Evolutionary conservation across 2,329 filamentous ascomycete genomes (phyloP), one percentile per base, ranked within the genome.

Genomic region (Penicillium thymicola): DNA sequence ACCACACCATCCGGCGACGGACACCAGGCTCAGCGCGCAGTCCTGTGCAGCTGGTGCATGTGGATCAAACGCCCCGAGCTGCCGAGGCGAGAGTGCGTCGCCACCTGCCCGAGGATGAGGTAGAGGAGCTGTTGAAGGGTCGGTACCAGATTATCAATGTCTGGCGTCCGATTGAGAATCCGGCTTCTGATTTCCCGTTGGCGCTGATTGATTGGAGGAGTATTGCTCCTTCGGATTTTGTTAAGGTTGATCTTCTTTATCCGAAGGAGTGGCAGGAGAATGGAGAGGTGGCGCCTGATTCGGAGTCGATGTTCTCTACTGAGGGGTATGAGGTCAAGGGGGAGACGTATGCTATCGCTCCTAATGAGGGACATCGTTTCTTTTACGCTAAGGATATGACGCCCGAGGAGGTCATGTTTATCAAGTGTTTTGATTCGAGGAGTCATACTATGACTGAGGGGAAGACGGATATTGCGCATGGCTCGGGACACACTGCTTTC

Each of bases 111-210:
- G 72, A 70, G 3, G 77, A 78, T 1, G 84, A 86, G 63, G 82
- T 80, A 0, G 82, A 86, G 28, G 76, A 79, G 52, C 72, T 88
- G 10, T 62, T 88, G 3, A 77, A 78, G 54, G 78, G 80, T 8
- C 78, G 87, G 5, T 87, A 83, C 66, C 85, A 88, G 66, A 83
- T 89, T 65, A 84, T 89, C 69, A 89, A 89, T 60, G 85, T 89
- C 16, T 89, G 87, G 87, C 79, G 87, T 37, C 86, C 87, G 0
- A 87, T 89, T 61, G 78, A 80, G 30, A 76, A 78, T 36, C 84
- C 87, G 2, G 81, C 89, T 7, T 84, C 85, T 55, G 82, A 88
- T 43, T 84, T 81, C 64, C 89, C 89, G 1, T 78, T 92, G 1
- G 87, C 85, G 0, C 85, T 90, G 34, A 83, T 88, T 0, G 87